Conservation (phyloP, 345 rosid species). For the Dipteronia dyeriana region DNA sequence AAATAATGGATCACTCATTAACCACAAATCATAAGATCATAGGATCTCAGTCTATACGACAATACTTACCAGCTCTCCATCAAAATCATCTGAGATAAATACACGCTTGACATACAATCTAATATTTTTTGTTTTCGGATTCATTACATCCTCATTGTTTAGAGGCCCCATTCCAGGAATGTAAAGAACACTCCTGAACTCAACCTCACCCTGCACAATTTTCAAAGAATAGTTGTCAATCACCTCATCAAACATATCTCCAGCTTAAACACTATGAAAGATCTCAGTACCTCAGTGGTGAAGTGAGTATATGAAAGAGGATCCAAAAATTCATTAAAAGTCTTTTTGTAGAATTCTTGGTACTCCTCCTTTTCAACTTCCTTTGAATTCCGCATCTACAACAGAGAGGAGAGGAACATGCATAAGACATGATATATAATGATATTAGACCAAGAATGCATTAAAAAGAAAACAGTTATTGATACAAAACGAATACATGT, state of each 20-base stretch:
- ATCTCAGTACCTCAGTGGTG: slow-evolving; percentile 70
- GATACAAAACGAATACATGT: neutral
- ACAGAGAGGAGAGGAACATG: slow-evolving; percentile 12
- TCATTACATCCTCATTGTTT: slow-evolving; percentile 81
- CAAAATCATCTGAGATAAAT: slow-evolving; percentile 99
- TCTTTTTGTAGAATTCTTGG: slow-evolving; percentile 88
- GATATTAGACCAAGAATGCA: neutral
- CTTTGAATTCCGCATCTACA: slow-evolving; percentile 80
- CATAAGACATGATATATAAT: slow-evolving; percentile 7
- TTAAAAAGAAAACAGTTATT: neutral
- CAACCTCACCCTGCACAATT: slow-evolving; percentile 86
- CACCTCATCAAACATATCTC: neutral
- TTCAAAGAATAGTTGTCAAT: slow-evolving; percentile 15
- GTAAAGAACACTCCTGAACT: slow-evolving; percentile 90
- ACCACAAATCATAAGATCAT: neutral
- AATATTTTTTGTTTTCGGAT: slow-evolving; percentile 91
- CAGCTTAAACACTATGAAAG: neutral
- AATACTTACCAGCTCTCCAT: slow-evolving; percentile 91
- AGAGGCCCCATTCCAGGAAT: slow-evolving; percentile 99
- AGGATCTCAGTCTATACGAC: neutral
- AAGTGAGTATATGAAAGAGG: slow-evolving; percentile 88
- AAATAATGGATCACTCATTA: neutral
- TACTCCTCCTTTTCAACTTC: slow-evolving; percentile 85
- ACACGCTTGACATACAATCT: slow-evolving; percentile 93
- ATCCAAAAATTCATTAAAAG: slow-evolving; percentile 90